Base-by-base conservation (phyloP, 192 early-diverging fungal species). In the Podila epicladia region DNA sequence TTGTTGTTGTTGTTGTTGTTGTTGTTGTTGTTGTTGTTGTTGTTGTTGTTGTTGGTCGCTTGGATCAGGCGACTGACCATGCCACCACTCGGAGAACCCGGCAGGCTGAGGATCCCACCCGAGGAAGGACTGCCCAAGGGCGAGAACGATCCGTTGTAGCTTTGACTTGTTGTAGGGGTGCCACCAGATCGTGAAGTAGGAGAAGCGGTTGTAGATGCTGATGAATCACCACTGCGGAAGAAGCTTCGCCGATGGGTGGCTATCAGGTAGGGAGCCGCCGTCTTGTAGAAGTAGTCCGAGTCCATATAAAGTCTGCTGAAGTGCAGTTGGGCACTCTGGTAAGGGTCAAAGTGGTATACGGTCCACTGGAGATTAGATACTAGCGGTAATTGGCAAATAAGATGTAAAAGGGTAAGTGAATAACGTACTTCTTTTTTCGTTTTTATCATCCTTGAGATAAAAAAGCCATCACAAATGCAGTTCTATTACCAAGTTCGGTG, bases 341-440 rank as follows among this genome's bases (percentile, higher is more conserved):
- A 78, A 33, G 75, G 75, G 49, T 72, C 65, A 62, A 78, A 78
- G 24, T 66, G 45, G 38, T 72, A 67, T 0, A 37, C 41, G 3
- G 69, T 71, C 75, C 68, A 77, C 22, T 66, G 69, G 4, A 77
- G 45, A 35, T 77, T 77, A 28, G 75, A 68, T 1, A 71, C 75
- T 29, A 3, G 29, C 3, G 3, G 29, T 29, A 29, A 29, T 29
- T 29, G 29, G 29, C 29, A 29, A 29, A 29, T 3, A 29, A 29
- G 3, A 29, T 29, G 29, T 29, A 29, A 29, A 59, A 65, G 22
- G 31, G 33, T 32, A n/a, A 38, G 17, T 33, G 17, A n/a, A 59
- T 3, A 6, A 28, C 26, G 32, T 19, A 11, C 35, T 12, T 7
- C n/a, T 2, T 0, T 35, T 7, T 37, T 9, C 29, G 1, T 29